phyloP scores from a whole-genome alignment of 1,139 yeast species.

The Diutina sp. region DNA sequence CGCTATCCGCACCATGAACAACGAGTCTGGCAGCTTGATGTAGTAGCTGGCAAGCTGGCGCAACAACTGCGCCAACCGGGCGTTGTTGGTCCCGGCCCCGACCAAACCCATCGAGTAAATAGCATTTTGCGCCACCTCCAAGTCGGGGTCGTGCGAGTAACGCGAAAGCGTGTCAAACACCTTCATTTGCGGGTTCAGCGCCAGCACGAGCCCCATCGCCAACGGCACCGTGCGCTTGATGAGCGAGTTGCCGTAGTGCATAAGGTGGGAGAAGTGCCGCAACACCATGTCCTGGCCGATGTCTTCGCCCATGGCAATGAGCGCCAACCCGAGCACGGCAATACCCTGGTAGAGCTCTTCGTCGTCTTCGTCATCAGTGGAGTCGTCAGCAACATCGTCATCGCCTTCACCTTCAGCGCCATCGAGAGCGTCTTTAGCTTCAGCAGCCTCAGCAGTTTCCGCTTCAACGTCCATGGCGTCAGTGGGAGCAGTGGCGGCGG shows the following conservation, averaged over 20 bases:
- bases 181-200: conserved; percentile 94
- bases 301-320: conserved; percentile 95
- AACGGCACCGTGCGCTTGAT: conserved; percentile 93
- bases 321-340: conserved; percentile 89
- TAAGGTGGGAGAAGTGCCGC: conserved; percentile 92
- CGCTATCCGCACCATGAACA: conserved; percentile 88
- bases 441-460: conserved; percentile 11
- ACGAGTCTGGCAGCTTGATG: conserved; percentile 77
- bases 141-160: conserved; percentile 90
- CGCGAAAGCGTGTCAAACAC: conserved; percentile 93
- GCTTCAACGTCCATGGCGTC: conserved; percentile 8
- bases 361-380: conserved; percentile 11
- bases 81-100: conserved; percentile 98
- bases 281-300: conserved; percentile 96
- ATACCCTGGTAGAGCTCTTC: conserved; percentile 72
- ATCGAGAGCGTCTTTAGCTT: conserved; percentile 9
- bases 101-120: conserved; percentile 95
- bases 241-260: conserved; percentile 94
- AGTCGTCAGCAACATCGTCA: conserved; percentile 16
- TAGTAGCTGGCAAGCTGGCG: conserved; percentile 93
- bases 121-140: conserved; percentile 91
- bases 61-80: conserved; percentile 89
- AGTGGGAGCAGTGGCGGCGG: conserved; percentile 7
- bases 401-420: conserved; percentile 6
- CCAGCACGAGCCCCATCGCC: conserved; percentile 91